Evolutionary conservation across 2,329 filamentous ascomycete species (phyloP).

Genomic region (Cercospora berteroae): DNA sequence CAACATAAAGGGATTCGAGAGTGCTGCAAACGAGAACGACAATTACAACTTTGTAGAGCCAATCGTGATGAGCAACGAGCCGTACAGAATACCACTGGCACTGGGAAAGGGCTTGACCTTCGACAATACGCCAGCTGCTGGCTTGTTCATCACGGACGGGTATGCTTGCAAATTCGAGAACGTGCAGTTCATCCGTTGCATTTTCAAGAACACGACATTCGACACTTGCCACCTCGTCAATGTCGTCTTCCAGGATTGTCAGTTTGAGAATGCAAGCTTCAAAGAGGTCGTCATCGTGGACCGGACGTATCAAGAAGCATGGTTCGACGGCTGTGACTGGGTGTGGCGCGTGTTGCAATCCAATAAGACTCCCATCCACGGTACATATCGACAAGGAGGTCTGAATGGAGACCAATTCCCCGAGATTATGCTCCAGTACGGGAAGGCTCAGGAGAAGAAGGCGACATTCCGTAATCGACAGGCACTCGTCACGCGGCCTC

Average conservation of each 20-base stretch:
- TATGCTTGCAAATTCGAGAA: neutral
- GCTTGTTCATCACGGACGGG: neutral
- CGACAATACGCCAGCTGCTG: conserved; percentile 6
- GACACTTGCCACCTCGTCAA: conserved; percentile 10
- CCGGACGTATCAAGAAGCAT: neutral
- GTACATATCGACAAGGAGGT: neutral
- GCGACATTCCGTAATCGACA: neutral
- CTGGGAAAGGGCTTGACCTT: neutral
- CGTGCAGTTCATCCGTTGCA: neutral
- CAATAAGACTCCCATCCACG: neutral
- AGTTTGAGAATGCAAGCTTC: conserved; percentile 1
- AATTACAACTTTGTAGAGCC: neutral
- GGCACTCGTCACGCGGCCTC: neutral
- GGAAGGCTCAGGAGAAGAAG: neutral
- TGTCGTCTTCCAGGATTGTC: conserved; percentile 7
- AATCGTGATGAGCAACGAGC: neutral
- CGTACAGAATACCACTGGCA: neutral
- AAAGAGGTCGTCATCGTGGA: conserved; percentile 3
- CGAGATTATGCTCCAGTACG: neutral
- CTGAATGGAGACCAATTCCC: neutral
- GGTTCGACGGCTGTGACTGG: conserved; percentile 5
- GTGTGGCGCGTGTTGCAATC: neutral
- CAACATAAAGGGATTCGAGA: neutral
- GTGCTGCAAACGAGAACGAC: neutral
- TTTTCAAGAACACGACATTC: conserved; percentile 4